phyloP scores from a whole-genome alignment of 148 eudicot species.

The Fagopyrum tataricum region DNA sequence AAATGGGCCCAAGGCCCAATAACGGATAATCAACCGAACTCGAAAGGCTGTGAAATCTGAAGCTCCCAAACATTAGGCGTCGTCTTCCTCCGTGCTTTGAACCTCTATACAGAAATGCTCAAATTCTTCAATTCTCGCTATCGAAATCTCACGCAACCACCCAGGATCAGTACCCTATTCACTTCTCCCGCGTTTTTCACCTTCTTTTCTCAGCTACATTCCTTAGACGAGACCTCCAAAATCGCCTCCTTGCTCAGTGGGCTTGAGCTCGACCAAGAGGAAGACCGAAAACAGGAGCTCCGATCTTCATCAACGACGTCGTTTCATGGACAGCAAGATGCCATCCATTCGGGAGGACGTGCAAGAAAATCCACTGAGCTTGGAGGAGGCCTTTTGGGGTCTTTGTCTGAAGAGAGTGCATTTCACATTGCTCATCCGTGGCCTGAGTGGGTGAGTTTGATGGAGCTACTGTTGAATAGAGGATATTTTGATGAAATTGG shows the following conservation, averaged over 20 bases:
- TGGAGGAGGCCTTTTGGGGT: not conserved
- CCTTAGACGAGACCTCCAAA: not conserved
- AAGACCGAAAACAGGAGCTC: not conserved
- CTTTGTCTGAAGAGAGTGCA: not conserved
- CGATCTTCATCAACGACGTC: not conserved
- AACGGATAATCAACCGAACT: not conserved
- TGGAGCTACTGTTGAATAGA: slow-evolving; percentile 31
- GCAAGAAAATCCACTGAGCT: not conserved
- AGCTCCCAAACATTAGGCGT: not conserved
- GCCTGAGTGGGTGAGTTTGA: slow-evolving; percentile 59
- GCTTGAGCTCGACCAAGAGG: slow-evolving; percentile 19
- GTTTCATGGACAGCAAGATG: not conserved
- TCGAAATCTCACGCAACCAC: slow-evolving; percentile 14
- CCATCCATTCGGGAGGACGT: not conserved
- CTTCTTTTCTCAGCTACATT: slow-evolving; percentile 9
- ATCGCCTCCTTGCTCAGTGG: slow-evolving; percentile 14
- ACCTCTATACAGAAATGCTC: slow-evolving; percentile 4
- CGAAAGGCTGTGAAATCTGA: not conserved
- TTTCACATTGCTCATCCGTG: slow-evolving; percentile 37
- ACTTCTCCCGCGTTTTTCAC: not conserved
- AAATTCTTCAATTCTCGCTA: slow-evolving; percentile 14
- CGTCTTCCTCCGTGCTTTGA: not conserved
- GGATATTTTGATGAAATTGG: slow-evolving; percentile 45
- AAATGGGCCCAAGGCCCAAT: not conserved
- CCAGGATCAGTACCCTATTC: slow-evolving; percentile 19